Conservation (phyloP, 2,329 filamentous ascomycete species). For the Ceratocystis colombiana region DNA sequence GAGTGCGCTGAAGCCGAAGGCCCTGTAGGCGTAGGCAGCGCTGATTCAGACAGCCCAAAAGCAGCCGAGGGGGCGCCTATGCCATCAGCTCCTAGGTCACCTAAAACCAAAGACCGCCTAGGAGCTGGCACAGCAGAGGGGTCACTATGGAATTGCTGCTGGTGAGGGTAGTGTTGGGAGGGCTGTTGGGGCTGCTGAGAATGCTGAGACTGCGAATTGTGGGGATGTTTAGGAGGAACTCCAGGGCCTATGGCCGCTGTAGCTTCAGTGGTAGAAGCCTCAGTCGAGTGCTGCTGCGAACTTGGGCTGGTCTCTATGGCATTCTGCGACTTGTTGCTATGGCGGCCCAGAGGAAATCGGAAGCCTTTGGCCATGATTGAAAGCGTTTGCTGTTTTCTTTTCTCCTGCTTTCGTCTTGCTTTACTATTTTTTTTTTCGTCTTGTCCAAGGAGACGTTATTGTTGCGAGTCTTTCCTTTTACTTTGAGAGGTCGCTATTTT, state of each 20-base stretch:
- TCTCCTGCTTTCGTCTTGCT: neutral
- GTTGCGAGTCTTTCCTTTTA: neutral
- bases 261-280: slow-evolving; percentile 5
- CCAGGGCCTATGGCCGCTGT: slow-evolving; percentile 28
- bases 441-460: neutral
- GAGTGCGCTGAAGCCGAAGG: slow-evolving; percentile 1
- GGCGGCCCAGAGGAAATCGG: slow-evolving; percentile 16
- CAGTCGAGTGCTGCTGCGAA: neutral
- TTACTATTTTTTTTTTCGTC: neutral
- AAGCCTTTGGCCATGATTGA: slow-evolving; percentile 20
- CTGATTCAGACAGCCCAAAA: neutral
- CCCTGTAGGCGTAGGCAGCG: neutral
- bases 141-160: slow-evolving; percentile 13
- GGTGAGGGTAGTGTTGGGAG: slow-evolving; percentile 28
- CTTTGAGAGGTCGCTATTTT: neutral
- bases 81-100: neutral
- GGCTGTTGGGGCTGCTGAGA: slow-evolving; percentile 27
- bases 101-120: neutral
- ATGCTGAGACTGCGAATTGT: slow-evolving; percentile 26
- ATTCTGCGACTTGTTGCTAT: slow-evolving; percentile 22
- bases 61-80: neutral
- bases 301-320: slow-evolving; percentile 16
- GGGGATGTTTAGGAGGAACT: neutral
- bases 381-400: neutral
- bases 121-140: slow-evolving; percentile 6